Percentiles rank a stretch among this genome's conserved stretches.
Conservation (phyloP, 768 basidiomycete genomes). For the Chiua virens region DNA sequence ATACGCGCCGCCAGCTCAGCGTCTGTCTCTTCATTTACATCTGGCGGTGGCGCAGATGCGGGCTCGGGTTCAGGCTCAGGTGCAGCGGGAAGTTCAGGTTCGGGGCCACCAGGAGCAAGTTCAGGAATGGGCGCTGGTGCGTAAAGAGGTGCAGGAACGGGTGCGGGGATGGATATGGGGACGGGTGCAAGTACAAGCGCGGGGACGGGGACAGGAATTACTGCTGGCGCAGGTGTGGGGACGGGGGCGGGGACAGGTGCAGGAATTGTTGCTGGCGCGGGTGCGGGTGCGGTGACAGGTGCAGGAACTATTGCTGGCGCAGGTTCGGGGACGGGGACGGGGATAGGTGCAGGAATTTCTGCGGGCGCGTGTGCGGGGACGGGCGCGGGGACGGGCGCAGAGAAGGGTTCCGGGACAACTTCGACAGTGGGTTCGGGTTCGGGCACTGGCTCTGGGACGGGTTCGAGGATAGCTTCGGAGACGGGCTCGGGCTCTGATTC, state of each 20-base stretch:
- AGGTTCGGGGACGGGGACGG: no score
- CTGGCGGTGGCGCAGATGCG: neutral
- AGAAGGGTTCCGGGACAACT: neutral
- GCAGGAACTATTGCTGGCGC: no score
- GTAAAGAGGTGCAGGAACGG: no score
- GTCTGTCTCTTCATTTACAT: conserved; percentile 7
- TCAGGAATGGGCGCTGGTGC: no score
- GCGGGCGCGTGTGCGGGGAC: no score
- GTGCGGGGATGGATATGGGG: no score
- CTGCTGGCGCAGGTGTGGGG: no score
- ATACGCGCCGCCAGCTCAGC: conserved; percentile 27
- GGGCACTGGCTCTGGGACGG: neutral
- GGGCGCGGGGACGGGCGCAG: neutral
- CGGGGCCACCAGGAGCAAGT: no score
- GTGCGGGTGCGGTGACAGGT: no score
- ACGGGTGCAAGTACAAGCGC: no score
- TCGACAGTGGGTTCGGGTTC: neutral
- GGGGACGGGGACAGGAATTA: no score
- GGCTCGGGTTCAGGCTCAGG: neutral
- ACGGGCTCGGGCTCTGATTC: neutral
- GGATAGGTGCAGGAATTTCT: no score
- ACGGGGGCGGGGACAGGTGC: neutral
- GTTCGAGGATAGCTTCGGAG: neutral
- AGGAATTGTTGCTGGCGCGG: neutral
- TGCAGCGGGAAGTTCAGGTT: neutral